Conservation (phyloP, 257 asterid species). For the Plantago elongata region DNA sequence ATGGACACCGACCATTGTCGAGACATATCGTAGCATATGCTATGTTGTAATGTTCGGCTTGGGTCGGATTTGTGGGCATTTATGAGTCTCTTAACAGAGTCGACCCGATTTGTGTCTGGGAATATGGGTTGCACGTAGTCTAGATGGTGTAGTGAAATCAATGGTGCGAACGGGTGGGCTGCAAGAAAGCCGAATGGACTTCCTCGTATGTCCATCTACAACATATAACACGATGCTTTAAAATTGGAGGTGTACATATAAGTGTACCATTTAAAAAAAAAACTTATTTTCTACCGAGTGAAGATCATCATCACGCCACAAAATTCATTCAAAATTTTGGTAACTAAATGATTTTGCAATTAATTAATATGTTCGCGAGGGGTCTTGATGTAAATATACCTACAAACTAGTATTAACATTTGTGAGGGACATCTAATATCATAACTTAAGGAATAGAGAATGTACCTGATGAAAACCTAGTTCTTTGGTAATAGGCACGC, state of each 20-base stretch:
- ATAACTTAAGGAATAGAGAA: neutral
- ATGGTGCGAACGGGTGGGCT: constrained; percentile 76
- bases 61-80: constrained; percentile 52
- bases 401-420: no score
- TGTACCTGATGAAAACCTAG: constrained; percentile 88
- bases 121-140: constrained; percentile 58
- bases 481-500: constrained; percentile 67
- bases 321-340: no score
- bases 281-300: no score
- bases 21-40: constrained; percentile 47
- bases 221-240: neutral
- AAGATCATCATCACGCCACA: no score
- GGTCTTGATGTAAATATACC: no score
- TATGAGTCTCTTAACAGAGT: constrained; percentile 44
- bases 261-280: neutral
- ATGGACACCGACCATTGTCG: constrained; percentile 63
- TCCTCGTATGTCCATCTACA: constrained; percentile 63
- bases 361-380: no score
- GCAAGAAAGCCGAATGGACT: constrained; percentile 69
- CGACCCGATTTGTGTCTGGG: constrained; percentile 34
- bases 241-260: no score
- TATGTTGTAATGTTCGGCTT: constrained; percentile 54
- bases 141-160: constrained; percentile 73
- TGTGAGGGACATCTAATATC: no score
- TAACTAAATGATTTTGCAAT: no score